Conservation (phyloP, 805 yeast genomes). For the Wickerhamiella dianesei region DNA sequence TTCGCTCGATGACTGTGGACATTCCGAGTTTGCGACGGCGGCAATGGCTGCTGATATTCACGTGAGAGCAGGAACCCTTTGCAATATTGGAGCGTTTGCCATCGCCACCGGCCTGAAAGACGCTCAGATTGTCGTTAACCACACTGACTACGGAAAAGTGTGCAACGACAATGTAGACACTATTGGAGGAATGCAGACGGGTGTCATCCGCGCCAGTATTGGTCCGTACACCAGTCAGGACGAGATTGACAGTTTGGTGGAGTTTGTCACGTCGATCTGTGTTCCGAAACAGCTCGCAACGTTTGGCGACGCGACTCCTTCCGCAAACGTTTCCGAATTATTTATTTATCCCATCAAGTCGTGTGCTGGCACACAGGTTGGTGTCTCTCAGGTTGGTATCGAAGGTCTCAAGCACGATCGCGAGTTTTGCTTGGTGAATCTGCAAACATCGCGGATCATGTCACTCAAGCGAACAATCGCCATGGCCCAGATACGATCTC, state of each 20-base stretch:
- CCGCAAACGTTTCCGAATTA: constrained; percentile 17
- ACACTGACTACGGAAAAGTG: constrained; percentile 25
- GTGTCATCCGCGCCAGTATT: constrained; percentile 31
- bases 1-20: constrained; percentile 27
- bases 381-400: constrained; percentile 14
- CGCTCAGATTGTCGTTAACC: constrained; percentile 23
- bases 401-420: constrained; percentile 32
- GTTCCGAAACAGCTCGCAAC: background rate
- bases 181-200: constrained; percentile 29
- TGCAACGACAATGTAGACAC: constrained; percentile 34
- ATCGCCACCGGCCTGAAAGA: constrained; percentile 21
- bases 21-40: constrained; percentile 28
- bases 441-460: constrained; percentile 21
- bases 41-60: constrained; percentile 24
- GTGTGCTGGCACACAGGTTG: constrained; percentile 27
- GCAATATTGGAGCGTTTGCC: constrained; percentile 32
- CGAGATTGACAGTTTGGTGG: constrained; percentile 26
- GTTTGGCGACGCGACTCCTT: background rate
- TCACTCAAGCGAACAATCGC: constrained; percentile 25
- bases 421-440: constrained; percentile 27
- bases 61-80: constrained; percentile 32
- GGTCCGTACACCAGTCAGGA: constrained; percentile 28
- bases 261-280: constrained; percentile 18
- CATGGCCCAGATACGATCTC: constrained; percentile 29
- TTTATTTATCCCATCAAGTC: constrained; percentile 33